Evolutionary conservation across 768 basidiomycete species (phyloP).

Genomic region (Suillus bovinus): DNA sequence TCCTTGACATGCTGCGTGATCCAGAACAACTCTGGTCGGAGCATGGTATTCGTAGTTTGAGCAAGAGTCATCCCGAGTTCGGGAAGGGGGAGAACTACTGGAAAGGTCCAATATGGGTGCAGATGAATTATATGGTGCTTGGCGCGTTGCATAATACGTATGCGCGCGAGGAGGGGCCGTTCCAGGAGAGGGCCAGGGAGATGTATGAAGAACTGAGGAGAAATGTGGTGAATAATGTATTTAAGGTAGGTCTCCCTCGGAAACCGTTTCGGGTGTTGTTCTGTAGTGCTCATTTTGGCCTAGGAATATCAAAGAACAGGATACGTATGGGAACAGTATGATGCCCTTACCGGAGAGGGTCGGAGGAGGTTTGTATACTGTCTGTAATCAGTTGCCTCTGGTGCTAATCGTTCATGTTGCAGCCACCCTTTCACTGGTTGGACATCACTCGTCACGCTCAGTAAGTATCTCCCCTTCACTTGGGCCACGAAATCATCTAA

Average conservation of each 20-base stretch:
- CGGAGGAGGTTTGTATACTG: conserved; percentile 64
- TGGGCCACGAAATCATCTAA: conserved; percentile 1
- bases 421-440: conserved; percentile 98
- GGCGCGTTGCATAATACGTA: conserved; percentile 82
- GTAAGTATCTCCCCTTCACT: conserved; percentile 48
- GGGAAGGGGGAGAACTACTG: conserved; percentile 96
- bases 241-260: conserved; percentile 45
- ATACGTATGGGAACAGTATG: conserved; percentile 98
- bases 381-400: conserved; percentile 9
- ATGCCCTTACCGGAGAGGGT: conserved; percentile 80
- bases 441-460: conserved; percentile 87
- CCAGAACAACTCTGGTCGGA: conserved; percentile 90
- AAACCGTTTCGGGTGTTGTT: neutral
- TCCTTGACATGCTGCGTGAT: conserved; percentile 77
- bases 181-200: conserved; percentile 68
- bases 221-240: conserved; percentile 86
- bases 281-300: conserved; percentile 2
- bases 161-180: conserved; percentile 74
- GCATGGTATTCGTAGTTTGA: conserved; percentile 87
- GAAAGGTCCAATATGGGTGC: conserved; percentile 96
- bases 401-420: conserved; percentile 14
- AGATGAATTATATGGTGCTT: conserved; percentile 94
- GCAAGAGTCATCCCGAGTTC: conserved; percentile 85
- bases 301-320: conserved; percentile 93
- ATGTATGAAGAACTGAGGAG: conserved; percentile 80